Base-by-base conservation (phyloP, 2,329 filamentous ascomycete genomes). In the Cephalotrichum gorgonifer region DNA sequence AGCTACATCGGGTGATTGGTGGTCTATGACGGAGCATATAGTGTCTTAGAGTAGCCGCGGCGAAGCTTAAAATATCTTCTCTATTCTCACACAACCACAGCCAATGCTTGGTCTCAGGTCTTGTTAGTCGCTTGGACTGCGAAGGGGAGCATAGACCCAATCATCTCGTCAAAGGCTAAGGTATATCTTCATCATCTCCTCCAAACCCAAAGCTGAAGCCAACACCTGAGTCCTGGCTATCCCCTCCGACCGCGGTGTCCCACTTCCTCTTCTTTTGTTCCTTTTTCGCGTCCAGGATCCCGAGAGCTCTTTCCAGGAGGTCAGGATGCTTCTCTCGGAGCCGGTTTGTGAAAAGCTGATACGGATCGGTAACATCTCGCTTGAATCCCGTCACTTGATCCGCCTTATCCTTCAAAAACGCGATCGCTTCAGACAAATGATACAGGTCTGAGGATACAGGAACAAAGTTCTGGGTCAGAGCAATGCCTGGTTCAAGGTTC, bases 401-500 rank as follows among this genome's bases (percentile, higher is more conserved):
- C 2, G 85, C 69, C 64, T 88, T 89, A 62, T 95, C 83, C 47
- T 78, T 77, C 57, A 97, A 65, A 57, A 97, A 97, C 2, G 78
- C 78, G 47, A 97, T 64, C 1, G 89, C 89, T 41, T 88, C 81
- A 0, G 76, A 71, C 2, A 96, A 67, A 58, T 91, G 85, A 28
- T 65, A 62, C 15, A 69, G 54, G 41, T 57, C 64, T 4, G 63
- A 62, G 4, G 80, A 81, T 53, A 71, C 70, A 35, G 93, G 90
- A 12, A 97, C 87, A 61, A 97, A 96, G 62, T 97, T 97, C 63
- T 97, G 91, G 7, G 91, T 97, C 54, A 97, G 75, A 4, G 91
- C 93, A 54, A 97, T 86, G 41, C 86, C 85, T 12, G 79, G 75
- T 56, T 89, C 85, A 2, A 95, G 70, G 60, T 97, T 97, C 43